Percentiles rank a stretch among this genome's conserved stretches.
phyloP scores from a whole-genome alignment of 2,329 filamentous ascomycete genomes.

The Penicillium sp. region DNA sequence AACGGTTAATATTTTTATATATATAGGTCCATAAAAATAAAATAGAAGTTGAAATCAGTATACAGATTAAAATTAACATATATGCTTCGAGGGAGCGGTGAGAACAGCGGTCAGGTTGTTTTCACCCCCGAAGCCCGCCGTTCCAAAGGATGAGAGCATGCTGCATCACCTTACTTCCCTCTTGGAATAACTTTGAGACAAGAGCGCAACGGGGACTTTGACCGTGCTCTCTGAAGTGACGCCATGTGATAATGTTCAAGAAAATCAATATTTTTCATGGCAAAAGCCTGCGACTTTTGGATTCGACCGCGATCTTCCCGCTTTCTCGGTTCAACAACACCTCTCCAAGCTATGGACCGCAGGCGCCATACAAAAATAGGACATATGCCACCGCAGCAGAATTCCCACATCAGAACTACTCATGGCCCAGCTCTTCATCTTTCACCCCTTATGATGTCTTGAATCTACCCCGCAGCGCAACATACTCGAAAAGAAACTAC shows the following conservation, averaged over 20 bases:
- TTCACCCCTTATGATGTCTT: slow-evolving; percentile 89
- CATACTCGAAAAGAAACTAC: slow-evolving; percentile 80
- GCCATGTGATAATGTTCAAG: slow-evolving; percentile 48
- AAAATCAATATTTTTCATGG: slow-evolving; percentile 43
- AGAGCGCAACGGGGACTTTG: slow-evolving; percentile 13
- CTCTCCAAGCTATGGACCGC: slow-evolving; percentile 19
- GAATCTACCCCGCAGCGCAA: slow-evolving; percentile 56
- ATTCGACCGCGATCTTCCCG: slow-evolving; percentile 20
- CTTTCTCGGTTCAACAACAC: slow-evolving; percentile 25
- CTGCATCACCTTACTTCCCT: not conserved
- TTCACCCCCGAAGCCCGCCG: not conserved
- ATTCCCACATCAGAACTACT: slow-evolving; percentile 30
- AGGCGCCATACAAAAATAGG: slow-evolving; percentile 12
- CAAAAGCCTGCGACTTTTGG: slow-evolving; percentile 38
- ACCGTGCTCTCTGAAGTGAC: slow-evolving; percentile 17
- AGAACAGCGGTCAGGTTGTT: too few species aligned
- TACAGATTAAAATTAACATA: too few species aligned
- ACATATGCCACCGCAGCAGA: slow-evolving; percentile 37
- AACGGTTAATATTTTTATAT: too few species aligned
- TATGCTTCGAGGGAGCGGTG: too few species aligned
- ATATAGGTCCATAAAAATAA: too few species aligned
- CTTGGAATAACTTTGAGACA: not conserved
- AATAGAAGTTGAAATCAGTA: too few species aligned
- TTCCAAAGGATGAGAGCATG: not conserved
- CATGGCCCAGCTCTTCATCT: slow-evolving; percentile 45